phyloP scores from a whole-genome alignment of 805 yeast genomes.

The Metschnikowia drakensbergensis region DNA sequence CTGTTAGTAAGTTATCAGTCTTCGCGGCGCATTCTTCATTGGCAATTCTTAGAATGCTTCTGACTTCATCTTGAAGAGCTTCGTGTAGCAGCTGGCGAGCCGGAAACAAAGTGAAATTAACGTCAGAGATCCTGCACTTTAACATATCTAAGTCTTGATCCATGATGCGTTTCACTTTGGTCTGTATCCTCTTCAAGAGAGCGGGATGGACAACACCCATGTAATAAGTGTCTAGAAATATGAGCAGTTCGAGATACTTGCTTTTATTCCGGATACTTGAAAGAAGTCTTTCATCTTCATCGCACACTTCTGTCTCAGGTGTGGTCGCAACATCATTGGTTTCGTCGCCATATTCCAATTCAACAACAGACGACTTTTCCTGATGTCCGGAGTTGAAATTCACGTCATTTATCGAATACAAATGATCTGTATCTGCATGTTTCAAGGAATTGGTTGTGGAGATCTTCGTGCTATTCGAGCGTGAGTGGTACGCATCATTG shows the following conservation, averaged over 20 bases:
- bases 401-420: neutral
- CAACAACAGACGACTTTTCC: conserved; percentile 3
- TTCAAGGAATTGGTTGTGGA: neutral
- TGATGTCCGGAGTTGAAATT: neutral
- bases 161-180: conserved; percentile 5
- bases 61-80: conserved; percentile 33
- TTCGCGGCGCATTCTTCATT: conserved; percentile 47
- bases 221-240: conserved; percentile 7
- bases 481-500: neutral
- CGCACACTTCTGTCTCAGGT: neutral
- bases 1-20: conserved; percentile 58
- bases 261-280: neutral
- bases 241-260: conserved; percentile 2
- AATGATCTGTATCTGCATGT: neutral
- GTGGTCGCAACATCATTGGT: neutral
- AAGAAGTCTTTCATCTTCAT: neutral
- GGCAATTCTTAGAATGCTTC: conserved; percentile 32
- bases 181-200: conserved; percentile 5
- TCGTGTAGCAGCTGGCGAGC: conserved; percentile 31
- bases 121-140: conserved; percentile 17
- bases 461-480: neutral
- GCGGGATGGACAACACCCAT: conserved; percentile 11
- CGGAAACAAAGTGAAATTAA: conserved; percentile 34
- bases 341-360: conserved; percentile 4
- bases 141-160: conserved; percentile 6